Evolutionary conservation across 306 rosid species (phyloP).

Genomic region (apple (Malus domestica)): ASM211411v1 NC_041800.1:558001-558500

Average conservation of each 20-base stretch:
- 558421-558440: not conserved
- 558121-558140: slow-evolving; percentile 92
- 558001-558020: not conserved
- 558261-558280: not conserved
- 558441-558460: not conserved
- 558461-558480: no score
- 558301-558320: not conserved
- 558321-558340: not conserved
- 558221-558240: not conserved
- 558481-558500: no score
- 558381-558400: not conserved
- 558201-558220: slow-evolving; percentile 2
- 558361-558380: not conserved
- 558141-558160: slow-evolving; percentile 79
- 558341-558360: not conserved
- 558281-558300: not conserved
- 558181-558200: not conserved
- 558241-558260: not conserved
- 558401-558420: not conserved
- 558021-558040: slow-evolving; percentile 15
- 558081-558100: slow-evolving; percentile 91
- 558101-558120: slow-evolving; percentile 75
- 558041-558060: slow-evolving; percentile 61
- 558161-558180: slow-evolving; percentile 47
- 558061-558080: slow-evolving; percentile 63